These are phyloP conservation scores for Candida quercuum DNA, from an alignment of 805 yeast genomes.

Conservation along the genomic window DNA sequence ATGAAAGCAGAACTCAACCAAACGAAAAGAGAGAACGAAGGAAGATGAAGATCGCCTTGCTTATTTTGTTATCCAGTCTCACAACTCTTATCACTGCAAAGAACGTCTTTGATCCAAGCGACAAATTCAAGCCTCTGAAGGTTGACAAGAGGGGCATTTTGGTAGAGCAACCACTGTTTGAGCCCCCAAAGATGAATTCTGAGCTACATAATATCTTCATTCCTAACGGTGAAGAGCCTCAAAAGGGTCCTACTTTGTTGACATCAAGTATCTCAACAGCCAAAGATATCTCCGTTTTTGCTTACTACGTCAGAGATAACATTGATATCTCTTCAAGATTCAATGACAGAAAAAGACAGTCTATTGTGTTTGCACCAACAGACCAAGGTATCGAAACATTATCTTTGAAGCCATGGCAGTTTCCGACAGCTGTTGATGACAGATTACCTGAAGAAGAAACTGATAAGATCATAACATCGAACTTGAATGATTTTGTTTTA, in stretches of 20 bases:
- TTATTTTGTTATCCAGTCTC: background rate
- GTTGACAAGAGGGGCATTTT: slow-evolving; percentile 1
- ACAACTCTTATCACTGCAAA: slow-evolving; percentile 2
- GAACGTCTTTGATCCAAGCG: slow-evolving; percentile 7
- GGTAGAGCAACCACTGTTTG: slow-evolving; percentile 15
- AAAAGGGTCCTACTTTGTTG: slow-evolving; percentile 21
- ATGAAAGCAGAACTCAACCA: too few species aligned
- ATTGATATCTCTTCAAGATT: slow-evolving; percentile 42
- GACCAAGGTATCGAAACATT: slow-evolving; percentile 52
- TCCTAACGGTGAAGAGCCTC: slow-evolving; percentile 26
- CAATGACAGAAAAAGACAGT: slow-evolving; percentile 35
- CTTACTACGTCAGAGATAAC: slow-evolving; percentile 66
- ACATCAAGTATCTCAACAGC: slow-evolving; percentile 27
- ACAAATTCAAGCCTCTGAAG: background rate
- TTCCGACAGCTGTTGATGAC: slow-evolving; percentile 47
- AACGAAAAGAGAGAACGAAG: too few species aligned
- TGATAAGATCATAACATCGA: slow-evolving; percentile 44
- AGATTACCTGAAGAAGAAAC: slow-evolving; percentile 33
- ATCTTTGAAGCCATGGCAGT: slow-evolving; percentile 73
- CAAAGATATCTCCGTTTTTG: slow-evolving; percentile 51
- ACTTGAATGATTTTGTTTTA: slow-evolving; percentile 52
- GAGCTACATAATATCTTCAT: slow-evolving; percentile 4
- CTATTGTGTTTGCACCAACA: slow-evolving; percentile 66
- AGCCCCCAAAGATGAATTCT: slow-evolving; percentile 7
- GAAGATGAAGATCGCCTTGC: background rate